A percentile compares a stretch with the other conserved stretches of the same genome.
phyloP scores from a whole-genome alignment of 2,329 filamentous ascomycete species.

The Aspergillus fumigatiaffinis region DNA sequence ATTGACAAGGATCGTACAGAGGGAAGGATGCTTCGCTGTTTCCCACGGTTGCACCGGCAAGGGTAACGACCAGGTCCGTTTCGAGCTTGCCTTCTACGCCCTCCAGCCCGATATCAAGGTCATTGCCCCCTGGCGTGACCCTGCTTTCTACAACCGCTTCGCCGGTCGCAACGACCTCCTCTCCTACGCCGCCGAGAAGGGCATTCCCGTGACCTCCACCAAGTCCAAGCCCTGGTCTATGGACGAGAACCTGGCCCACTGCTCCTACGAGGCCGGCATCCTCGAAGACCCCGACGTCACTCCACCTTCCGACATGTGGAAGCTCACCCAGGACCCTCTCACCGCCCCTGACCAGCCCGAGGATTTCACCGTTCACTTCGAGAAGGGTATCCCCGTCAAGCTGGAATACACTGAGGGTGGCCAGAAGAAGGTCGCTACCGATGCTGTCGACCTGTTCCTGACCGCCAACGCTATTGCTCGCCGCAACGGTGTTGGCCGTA shows the following conservation, averaged over 20 bases:
- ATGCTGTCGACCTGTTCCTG: constrained; percentile 68
- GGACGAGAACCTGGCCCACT: constrained; percentile 58
- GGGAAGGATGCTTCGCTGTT: constrained; percentile 42
- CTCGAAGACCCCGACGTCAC: constrained; percentile 53
- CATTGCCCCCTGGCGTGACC: constrained; percentile 48
- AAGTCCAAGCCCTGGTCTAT: constrained; percentile 51
- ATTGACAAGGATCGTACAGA: constrained; percentile 19
- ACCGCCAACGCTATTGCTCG: constrained; percentile 68
- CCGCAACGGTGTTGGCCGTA: constrained; percentile 70
- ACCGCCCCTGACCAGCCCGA: constrained; percentile 67
- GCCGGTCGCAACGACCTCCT: constrained; percentile 48
- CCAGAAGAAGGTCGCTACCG: constrained; percentile 57
- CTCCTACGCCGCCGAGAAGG: constrained; percentile 45
- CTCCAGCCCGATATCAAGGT: constrained; percentile 46
- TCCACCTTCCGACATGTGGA: constrained; percentile 78
- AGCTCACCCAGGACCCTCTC: constrained; percentile 59
- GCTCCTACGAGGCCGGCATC: constrained; percentile 69
- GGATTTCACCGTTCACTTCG: constrained; percentile 68
- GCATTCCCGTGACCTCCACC: constrained; percentile 47
- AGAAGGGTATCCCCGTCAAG: constrained; percentile 71
- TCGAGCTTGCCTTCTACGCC: constrained; percentile 49
- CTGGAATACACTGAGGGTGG: constrained; percentile 53
- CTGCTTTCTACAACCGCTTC: constrained; percentile 48
- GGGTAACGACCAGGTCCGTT: constrained; percentile 48
- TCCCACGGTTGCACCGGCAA: constrained; percentile 47